phyloP scores from a whole-genome alignment of 1,139 yeast species.

The Geotrichum candidum region DNA sequence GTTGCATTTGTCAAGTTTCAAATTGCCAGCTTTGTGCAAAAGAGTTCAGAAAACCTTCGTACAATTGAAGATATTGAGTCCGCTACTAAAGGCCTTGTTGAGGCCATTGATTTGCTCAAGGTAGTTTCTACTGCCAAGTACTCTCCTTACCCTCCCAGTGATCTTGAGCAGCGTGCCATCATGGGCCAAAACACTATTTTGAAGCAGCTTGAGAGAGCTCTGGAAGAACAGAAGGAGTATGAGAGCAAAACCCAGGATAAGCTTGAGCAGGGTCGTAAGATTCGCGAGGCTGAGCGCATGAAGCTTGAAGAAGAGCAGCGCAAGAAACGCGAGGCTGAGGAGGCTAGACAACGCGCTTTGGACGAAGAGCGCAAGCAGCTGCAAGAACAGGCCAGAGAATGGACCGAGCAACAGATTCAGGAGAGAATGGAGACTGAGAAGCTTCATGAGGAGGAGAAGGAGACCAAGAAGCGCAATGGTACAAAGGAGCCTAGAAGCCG shows the following conservation, averaged over 20 bases:
- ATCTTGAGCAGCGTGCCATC: conserved; percentile 75
- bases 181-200: conserved; percentile 75
- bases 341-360: conserved; percentile 43
- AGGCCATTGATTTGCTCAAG: conserved; percentile 57
- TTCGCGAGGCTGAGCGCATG: conserved; percentile 54
- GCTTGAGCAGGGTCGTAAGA: conserved; percentile 65
- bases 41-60: conserved; percentile 55
- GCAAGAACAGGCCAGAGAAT: conserved; percentile 77
- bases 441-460: conserved; percentile 21
- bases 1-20: conserved; percentile 82
- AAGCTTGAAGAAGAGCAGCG: conserved; percentile 37
- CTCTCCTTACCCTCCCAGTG: conserved; percentile 73
- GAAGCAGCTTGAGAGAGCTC: conserved; percentile 62
- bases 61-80: conserved; percentile 54
- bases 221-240: conserved; percentile 66
- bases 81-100: conserved; percentile 53
- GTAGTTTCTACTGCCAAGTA: conserved; percentile 53
- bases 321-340: conserved; percentile 34
- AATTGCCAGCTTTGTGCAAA: conserved; percentile 74
- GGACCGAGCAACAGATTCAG: conserved; percentile 49
- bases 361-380: conserved; percentile 64
- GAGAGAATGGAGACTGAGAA: conserved; percentile 26
- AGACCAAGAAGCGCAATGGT: conserved; percentile 10
- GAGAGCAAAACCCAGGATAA: conserved; percentile 54
- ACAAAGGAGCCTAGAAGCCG: conserved; percentile 13